Evolutionary conservation across 2,329 filamentous ascomycete genomes (phyloP).

Genomic region (Xylaria sp.): DNA sequence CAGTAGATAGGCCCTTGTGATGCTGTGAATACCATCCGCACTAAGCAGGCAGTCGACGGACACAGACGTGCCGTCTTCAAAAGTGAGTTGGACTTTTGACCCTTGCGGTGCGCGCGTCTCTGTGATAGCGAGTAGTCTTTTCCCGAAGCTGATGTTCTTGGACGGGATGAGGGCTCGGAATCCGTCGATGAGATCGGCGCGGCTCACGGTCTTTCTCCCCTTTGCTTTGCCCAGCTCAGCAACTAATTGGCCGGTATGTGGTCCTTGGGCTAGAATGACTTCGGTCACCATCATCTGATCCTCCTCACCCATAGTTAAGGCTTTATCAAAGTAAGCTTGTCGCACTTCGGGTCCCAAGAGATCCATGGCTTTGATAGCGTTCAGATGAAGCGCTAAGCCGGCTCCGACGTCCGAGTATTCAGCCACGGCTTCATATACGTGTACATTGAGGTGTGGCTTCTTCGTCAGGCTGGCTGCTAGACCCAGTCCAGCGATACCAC

Average conservation of each 20-base stretch:
- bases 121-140: slow-evolving; percentile 41
- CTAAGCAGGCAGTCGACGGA: slow-evolving; percentile 50
- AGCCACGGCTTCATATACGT: slow-evolving; percentile 52
- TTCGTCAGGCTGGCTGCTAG: slow-evolving; percentile 52
- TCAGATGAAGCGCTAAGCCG: slow-evolving; percentile 54
- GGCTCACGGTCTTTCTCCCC: slow-evolving; percentile 50
- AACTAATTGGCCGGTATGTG: slow-evolving; percentile 40
- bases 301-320: slow-evolving; percentile 47
- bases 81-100: slow-evolving; percentile 38
- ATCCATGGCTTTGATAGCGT: slow-evolving; percentile 52
- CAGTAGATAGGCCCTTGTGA: slow-evolving; percentile 48
- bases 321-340: slow-evolving; percentile 50
- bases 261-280: slow-evolving; percentile 49
- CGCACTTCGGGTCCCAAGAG: slow-evolving; percentile 51
- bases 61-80: slow-evolving; percentile 46
- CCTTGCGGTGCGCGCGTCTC: slow-evolving; percentile 20
- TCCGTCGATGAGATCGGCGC: slow-evolving; percentile 49
- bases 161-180: slow-evolving; percentile 45
- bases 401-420: slow-evolving; percentile 53
- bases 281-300: slow-evolving; percentile 50
- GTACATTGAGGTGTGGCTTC: slow-evolving; percentile 49
- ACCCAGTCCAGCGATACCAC: slow-evolving; percentile 53
- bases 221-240: slow-evolving; percentile 51
- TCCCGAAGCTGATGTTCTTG: slow-evolving; percentile 43
- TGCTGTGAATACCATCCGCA: slow-evolving; percentile 52